phyloP scores from a whole-genome alignment of 441 rosid genomes.

The Gossypium lobatum region DNA sequence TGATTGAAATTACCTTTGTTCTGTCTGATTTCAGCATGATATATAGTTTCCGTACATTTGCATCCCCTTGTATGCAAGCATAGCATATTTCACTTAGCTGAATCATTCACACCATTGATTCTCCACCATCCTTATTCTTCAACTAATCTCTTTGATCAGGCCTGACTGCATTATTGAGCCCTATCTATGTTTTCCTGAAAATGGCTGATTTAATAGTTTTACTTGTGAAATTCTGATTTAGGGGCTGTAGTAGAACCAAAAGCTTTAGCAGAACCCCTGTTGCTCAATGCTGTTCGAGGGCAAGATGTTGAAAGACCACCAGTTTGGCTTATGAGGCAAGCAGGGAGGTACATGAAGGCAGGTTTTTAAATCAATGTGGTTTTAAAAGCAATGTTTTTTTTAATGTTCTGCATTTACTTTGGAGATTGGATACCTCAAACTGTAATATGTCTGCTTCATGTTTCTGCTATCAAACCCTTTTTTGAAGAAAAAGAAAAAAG shows the following conservation, averaged over 20 bases:
- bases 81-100: background rate
- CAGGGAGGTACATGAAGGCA: constrained; percentile 99
- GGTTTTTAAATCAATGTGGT: constrained; percentile 32
- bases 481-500: background rate
- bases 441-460: background rate
- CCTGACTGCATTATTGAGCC: background rate
- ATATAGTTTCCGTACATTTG: constrained; percentile 1
- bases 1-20: background rate
- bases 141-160: background rate
- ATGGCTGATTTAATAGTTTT: background rate
- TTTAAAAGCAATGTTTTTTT: background rate
- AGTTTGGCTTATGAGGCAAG: constrained; percentile 99
- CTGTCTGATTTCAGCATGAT: background rate
- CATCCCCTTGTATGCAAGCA: background rate
- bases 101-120: background rate
- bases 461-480: background rate
- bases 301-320: constrained; percentile 92
- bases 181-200: background rate
- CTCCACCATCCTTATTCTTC: background rate
- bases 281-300: constrained; percentile 90
- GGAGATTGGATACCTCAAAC: background rate
- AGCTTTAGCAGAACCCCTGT: constrained; percentile 55
- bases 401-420: background rate
- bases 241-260: constrained; percentile 55
- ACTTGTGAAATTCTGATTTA: constrained; percentile 15